These are phyloP conservation scores for Aspergillus clavatus DNA, from an alignment of 2,329 filamentous ascomycete genomes.

Conservation along the genomic window DNA sequence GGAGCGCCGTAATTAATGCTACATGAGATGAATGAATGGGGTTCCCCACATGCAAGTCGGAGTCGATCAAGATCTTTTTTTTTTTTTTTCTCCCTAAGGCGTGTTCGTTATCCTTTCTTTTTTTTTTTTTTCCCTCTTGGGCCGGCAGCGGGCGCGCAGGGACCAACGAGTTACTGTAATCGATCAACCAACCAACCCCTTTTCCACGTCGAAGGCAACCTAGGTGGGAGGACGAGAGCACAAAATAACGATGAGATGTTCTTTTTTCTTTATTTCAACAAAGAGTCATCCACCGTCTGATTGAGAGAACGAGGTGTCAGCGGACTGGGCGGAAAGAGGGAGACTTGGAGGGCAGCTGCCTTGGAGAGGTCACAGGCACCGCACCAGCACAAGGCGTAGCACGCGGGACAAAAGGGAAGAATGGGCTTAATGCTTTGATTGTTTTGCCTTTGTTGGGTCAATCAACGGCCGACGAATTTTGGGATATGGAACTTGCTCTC, in stretches of 20 bases:
- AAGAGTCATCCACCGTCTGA: not conserved
- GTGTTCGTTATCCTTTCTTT: too few relatives aligned
- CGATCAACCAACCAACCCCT: constrained; percentile 9
- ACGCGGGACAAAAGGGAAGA: constrained; percentile 13
- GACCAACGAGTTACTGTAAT: constrained; percentile 7
- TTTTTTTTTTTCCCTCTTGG: constrained; percentile 6
- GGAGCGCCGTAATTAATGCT: constrained; percentile 13
- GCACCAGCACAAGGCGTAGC: constrained; percentile 12
- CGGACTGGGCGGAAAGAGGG: constrained; percentile 19
- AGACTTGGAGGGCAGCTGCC: constrained; percentile 30
- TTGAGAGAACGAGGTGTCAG: constrained; percentile 20
- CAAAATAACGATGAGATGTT: constrained; percentile 5
- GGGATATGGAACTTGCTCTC: too few relatives aligned
- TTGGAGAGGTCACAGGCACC: constrained; percentile 26
- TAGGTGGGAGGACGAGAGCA: not conserved
- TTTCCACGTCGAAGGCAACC: constrained; percentile 2
- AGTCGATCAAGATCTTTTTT: constrained; percentile 3
- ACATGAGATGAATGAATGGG: constrained; percentile 16
- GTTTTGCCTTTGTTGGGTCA: too few relatives aligned
- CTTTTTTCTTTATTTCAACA: constrained; percentile 7
- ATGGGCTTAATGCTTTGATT: not conserved
- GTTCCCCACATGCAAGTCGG: constrained; percentile 1
- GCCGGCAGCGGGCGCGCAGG: constrained; percentile 1
- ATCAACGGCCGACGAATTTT: too few relatives aligned
- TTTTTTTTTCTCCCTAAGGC: too few relatives aligned